phyloP scores from a whole-genome alignment of 441 rosid species.

The Pelargonium australe region DNA sequence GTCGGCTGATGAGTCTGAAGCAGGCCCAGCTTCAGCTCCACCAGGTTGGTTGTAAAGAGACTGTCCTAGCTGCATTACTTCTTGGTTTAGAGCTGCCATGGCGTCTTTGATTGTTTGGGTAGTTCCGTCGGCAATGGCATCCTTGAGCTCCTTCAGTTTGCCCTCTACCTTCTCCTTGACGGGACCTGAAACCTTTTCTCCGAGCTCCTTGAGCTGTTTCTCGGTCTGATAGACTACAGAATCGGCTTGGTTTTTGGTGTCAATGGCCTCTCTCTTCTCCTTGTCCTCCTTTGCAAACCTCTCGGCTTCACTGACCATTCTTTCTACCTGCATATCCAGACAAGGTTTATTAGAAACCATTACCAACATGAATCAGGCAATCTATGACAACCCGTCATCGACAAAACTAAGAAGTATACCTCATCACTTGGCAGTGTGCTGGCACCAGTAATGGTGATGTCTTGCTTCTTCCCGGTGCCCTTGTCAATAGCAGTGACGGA shows the following conservation, averaged over 20 bases:
- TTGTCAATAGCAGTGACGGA: constrained; percentile 81
- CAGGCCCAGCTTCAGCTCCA: constrained; percentile 39
- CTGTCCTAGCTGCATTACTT: constrained; percentile 89
- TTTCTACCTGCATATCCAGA: constrained; percentile 8
- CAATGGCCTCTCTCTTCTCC: constrained; percentile 86
- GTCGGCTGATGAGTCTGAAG: constrained; percentile 40
- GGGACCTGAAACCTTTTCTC: constrained; percentile 71
- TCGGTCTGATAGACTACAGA: constrained; percentile 78
- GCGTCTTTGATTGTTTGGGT: constrained; percentile 71
- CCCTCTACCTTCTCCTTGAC: constrained; percentile 80
- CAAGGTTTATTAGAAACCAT: background rate
- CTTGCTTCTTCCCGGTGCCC: constrained; percentile 95
- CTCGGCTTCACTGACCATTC: constrained; percentile 85
- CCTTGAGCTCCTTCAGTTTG: constrained; percentile 73
- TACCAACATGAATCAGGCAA: too few species aligned
- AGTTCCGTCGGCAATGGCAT: constrained; percentile 50
- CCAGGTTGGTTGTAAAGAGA: constrained; percentile 78
- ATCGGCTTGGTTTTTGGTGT: constrained; percentile 93
- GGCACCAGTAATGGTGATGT: constrained; percentile 93
- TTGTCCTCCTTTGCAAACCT: constrained; percentile 73
- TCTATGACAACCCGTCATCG: too few species aligned
- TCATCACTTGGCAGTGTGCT: constrained; percentile 90
- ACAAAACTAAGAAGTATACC: constrained; percentile 30
- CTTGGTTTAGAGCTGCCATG: constrained; percentile 81
- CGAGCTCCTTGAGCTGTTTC: constrained; percentile 79